Conservation (phyloP, 2,329 filamentous ascomycete species). For the Pyrenophora teres region DNA sequence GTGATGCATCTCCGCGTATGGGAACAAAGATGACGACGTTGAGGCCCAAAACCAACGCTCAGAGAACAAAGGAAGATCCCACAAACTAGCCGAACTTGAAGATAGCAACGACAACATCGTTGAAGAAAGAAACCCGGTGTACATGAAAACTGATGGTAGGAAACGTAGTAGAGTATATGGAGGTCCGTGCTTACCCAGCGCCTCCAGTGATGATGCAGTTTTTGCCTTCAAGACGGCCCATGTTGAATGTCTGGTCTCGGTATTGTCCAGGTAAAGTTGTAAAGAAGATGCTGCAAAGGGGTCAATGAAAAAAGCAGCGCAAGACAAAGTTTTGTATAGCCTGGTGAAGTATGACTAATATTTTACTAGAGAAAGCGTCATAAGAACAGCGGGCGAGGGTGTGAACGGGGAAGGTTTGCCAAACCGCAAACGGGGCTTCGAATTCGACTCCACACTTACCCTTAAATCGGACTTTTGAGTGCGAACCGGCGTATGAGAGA, state of each 20-base stretch:
- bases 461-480: conserved; percentile 6
- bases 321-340: conserved; percentile 30
- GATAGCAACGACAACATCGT: not conserved
- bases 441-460: conserved; percentile 14
- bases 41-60: not conserved
- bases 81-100: not conserved
- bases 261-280: conserved; percentile 5
- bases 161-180: not conserved
- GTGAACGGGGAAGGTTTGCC: conserved; percentile 24
- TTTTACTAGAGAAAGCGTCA: conserved; percentile 25
- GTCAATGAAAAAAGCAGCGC: conserved; percentile 15
- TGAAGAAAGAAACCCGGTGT: not conserved
- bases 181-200: conserved; percentile 68
- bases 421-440: conserved; percentile 1
- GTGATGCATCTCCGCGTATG: not conserved
- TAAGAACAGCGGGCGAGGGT: conserved; percentile 9
- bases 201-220: conserved; percentile 81
- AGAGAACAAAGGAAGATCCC: not conserved
- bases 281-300: conserved; percentile 8
- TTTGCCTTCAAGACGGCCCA: conserved; percentile 64
- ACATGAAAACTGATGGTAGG: not conserved
- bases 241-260: conserved; percentile 37
- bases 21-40: not conserved
- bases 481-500: conserved; percentile 7
- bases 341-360: conserved; percentile 40